phyloP scores from a whole-genome alignment of 306 rosid genomes.

The Quercus bicolor region DNA sequence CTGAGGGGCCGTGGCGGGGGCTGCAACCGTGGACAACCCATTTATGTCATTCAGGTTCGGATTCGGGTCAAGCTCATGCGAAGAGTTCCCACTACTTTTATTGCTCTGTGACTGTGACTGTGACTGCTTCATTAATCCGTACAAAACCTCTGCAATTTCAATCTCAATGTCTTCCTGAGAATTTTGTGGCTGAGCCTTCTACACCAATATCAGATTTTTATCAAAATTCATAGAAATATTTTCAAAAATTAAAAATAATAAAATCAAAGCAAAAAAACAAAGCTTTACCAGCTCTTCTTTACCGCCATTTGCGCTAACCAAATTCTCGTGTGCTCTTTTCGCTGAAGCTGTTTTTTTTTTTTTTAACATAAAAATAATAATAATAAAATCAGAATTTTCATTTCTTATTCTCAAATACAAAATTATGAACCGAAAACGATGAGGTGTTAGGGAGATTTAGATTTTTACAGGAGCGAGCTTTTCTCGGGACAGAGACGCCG shows the following conservation, averaged over 20 bases:
- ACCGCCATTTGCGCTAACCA: conserved; percentile 34
- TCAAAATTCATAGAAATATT: neutral
- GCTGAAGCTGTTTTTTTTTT: conserved; percentile 39
- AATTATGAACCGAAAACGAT: neutral
- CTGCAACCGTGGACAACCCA: neutral
- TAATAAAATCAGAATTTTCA: neutral
- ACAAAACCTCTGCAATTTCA: conserved; percentile 80
- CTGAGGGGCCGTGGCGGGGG: too few relatives aligned
- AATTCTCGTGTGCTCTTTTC: conserved; percentile 48
- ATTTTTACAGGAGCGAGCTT: conserved; percentile 71
- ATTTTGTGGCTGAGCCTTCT: conserved; percentile 40
- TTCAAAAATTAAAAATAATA: neutral
- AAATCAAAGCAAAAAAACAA: neutral
- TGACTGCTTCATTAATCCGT: conserved; percentile 34
- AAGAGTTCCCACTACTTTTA: conserved; percentile 6
- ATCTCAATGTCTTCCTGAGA: conserved; percentile 48
- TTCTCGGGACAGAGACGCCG: conserved; percentile 63
- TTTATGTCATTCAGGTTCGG: neutral
- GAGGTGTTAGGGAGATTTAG: neutral
- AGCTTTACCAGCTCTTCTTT: conserved; percentile 32
- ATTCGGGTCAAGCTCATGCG: conserved; percentile 25
- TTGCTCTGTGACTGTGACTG: neutral
- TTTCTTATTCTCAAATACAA: neutral
- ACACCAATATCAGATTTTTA: conserved; percentile 4
- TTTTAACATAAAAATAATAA: neutral